phyloP scores from a whole-genome alignment of 169 alveolate genomes.

The Plasmodium cynomolgi region DNA sequence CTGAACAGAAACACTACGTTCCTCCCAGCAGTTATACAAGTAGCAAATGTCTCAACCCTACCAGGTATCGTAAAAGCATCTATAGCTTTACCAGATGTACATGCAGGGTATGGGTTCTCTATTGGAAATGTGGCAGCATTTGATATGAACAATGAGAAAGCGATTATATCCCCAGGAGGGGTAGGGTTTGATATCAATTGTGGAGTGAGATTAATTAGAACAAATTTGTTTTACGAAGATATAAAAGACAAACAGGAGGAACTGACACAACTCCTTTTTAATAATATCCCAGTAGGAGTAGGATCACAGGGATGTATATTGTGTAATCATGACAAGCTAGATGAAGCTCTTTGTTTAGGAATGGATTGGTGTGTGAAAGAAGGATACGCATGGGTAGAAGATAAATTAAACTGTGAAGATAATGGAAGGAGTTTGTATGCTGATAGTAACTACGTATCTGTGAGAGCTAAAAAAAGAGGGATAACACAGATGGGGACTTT shows the following conservation, averaged over 20 bases:
- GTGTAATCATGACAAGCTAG: constrained; percentile 78
- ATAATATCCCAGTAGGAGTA: constrained; percentile 93
- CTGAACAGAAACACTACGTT: constrained; percentile 81
- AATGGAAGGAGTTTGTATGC: constrained; percentile 91
- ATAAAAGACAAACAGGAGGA: constrained; percentile 82
- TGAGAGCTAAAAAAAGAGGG: constrained; percentile 90
- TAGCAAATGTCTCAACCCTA: constrained; percentile 91
- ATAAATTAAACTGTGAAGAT: constrained; percentile 89
- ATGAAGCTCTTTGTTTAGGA: constrained; percentile 88
- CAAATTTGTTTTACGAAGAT: constrained; percentile 79
- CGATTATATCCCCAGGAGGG: constrained; percentile 93
- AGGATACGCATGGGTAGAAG: constrained; percentile 89
- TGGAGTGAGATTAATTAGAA: constrained; percentile 89
- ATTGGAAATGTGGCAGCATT: constrained; percentile 94
- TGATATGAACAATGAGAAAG: constrained; percentile 84
- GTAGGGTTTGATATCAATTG: constrained; percentile 94
- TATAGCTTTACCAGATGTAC: constrained; percentile 90
- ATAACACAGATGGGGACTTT: constrained; percentile 93
- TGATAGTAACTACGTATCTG: constrained; percentile 88
- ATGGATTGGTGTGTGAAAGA: constrained; percentile 87
- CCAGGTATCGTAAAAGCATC: constrained; percentile 91
- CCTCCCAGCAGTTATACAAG: constrained; percentile 91
- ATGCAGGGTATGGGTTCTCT: constrained; percentile 93
- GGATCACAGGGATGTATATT: constrained; percentile 89
- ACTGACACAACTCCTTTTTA: constrained; percentile 88